Evolutionary conservation across 768 basidiomycete genomes (phyloP), one percentile per base, ranked within the genome.

Genomic region (Ramaria sp.): DNA sequence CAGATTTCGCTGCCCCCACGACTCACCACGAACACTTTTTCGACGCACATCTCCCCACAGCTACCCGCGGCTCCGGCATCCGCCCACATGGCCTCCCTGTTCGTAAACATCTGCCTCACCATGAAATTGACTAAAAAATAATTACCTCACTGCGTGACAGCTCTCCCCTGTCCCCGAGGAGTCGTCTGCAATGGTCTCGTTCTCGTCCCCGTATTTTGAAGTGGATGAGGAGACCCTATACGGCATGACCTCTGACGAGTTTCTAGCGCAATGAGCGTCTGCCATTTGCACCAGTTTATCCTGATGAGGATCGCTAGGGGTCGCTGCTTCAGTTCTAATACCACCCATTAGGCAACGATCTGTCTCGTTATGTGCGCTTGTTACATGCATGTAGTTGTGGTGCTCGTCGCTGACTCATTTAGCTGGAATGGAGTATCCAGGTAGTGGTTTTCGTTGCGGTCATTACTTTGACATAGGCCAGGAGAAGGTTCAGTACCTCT

Each of bases 71-170:
- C 24, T 57, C 55, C 20, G 34, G 24, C n/a, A 57, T 57, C 31
- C 55, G 55, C 37, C 55, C 55, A 31, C 55, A 57, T 30, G 55
- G 55, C 7, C 37, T 57, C 7, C 55, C 55, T 10, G 55, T 57
- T n/a, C 17, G 55, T 57, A 3, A 11, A 19, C 48, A 31, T 24
- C 22, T 19, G n/a, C n/a, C n/a, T n/a, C n/a, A n/a, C n/a, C n/a
- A 27, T 46, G 27, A 27, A 27, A 33, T 49, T 37, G 9, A 37
- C 34, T 10, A 48, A 19, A 5, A 1, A 4, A 34, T n/a, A 6
- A 13, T 49, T 20, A 1, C 12, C 31, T 27, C 48, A 49, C 11
- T 19, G 3, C 11, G 1, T 27, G 6, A 33, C 15, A 57, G 55
- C 39, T 57, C 13, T 31, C 46, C 22, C 46, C 55, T 31, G 46